phyloP scores from a whole-genome alignment of 2,329 filamentous ascomycete species.

The Penicillium freii region DNA sequence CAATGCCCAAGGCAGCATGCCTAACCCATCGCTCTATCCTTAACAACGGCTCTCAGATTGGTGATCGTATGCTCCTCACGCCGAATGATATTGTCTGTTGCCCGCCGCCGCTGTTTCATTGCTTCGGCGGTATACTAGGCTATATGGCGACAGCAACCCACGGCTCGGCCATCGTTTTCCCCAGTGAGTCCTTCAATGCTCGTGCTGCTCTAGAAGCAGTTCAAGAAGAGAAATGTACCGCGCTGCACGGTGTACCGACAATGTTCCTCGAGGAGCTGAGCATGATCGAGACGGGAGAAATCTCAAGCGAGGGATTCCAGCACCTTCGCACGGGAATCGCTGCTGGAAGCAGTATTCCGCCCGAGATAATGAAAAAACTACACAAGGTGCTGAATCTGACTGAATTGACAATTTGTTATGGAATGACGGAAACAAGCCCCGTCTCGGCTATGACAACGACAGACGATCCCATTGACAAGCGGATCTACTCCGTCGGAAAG shows the following conservation, averaged over 20 bases:
- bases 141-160: conserved; percentile 93
- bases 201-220: conserved; percentile 65
- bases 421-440: conserved; percentile 86
- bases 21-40: conserved; percentile 81
- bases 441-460: conserved; percentile 76
- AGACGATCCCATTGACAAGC: conserved; percentile 68
- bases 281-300: conserved; percentile 58
- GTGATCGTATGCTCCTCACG: conserved; percentile 76
- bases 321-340: conserved; percentile 84
- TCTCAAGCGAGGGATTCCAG: conserved; percentile 56
- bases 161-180: conserved; percentile 77
- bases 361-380: conserved; percentile 65
- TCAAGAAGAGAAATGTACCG: conserved; percentile 62
- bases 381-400: conserved; percentile 71
- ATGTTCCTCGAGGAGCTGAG: conserved; percentile 93
- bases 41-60: conserved; percentile 88
- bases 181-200: conserved; percentile 82
- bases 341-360: conserved; percentile 80
- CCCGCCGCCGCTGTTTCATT: conserved; percentile 61
- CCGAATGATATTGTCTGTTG: conserved; percentile 67
- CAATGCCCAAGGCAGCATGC: conserved; percentile 85
- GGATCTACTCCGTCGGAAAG: conserved; percentile 74
- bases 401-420: conserved; percentile 90
- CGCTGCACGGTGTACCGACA: conserved; percentile 84
- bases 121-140: conserved; percentile 88